Percentiles rank a stretch among this genome's conserved stretches.
These are phyloP conservation scores for Clonostachys byssicola DNA, from an alignment of 2,329 filamentous ascomycete species.

Conservation along the genomic window DNA sequence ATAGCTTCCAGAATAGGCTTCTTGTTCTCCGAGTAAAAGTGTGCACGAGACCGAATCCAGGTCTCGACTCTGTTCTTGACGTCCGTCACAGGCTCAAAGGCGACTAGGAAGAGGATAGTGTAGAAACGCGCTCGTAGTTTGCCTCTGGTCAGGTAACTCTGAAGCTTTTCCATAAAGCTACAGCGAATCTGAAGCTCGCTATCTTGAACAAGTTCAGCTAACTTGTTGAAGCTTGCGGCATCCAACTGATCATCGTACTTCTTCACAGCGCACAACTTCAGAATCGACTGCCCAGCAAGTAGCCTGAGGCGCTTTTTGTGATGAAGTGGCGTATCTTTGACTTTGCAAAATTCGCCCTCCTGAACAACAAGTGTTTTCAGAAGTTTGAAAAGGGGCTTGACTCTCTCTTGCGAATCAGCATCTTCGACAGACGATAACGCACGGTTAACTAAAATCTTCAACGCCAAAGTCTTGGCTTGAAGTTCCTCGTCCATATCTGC, in stretches of 20 bases:
- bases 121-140: slow-evolving; percentile 76
- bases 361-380: slow-evolving; percentile 72
- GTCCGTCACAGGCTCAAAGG: slow-evolving; percentile 77
- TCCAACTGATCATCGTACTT: slow-evolving; percentile 72
- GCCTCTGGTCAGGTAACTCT: slow-evolving; percentile 80
- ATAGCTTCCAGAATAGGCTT: slow-evolving; percentile 72
- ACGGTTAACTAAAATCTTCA: slow-evolving; percentile 84
- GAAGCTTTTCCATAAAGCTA: slow-evolving; percentile 78
- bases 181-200: slow-evolving; percentile 67
- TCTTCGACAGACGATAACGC: slow-evolving; percentile 58
- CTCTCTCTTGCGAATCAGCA: slow-evolving; percentile 47
- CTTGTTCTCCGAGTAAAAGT: slow-evolving; percentile 53
- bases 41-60: slow-evolving; percentile 81
- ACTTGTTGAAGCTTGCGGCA: slow-evolving; percentile 71
- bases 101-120: slow-evolving; percentile 82
- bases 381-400: slow-evolving; percentile 70
- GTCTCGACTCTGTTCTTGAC: slow-evolving; percentile 75
- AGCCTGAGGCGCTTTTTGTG: slow-evolving; percentile 82
- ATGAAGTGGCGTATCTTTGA: slow-evolving; percentile 67
- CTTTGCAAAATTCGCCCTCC: slow-evolving; percentile 77
- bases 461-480: slow-evolving; percentile 75
- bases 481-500: slow-evolving; percentile 74
- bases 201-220: slow-evolving; percentile 82
- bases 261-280: slow-evolving; percentile 80
- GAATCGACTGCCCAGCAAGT: slow-evolving; percentile 70